Conservation (phyloP, 345 rosid genomes). For the Moricandia arvensis region DNA sequence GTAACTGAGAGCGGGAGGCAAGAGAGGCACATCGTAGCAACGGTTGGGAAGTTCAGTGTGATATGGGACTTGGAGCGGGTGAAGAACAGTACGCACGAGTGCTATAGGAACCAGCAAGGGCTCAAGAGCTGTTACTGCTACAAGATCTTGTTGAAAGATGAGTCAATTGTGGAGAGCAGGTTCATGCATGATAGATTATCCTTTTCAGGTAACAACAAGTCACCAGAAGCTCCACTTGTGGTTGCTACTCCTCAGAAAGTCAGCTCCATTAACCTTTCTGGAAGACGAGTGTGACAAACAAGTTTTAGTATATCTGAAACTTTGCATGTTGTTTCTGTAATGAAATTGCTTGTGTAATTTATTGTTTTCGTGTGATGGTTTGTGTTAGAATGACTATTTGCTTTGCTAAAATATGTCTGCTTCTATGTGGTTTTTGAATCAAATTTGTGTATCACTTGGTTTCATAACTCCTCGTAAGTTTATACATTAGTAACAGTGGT, state of each 20-base stretch:
- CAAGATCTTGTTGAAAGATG: constrained; percentile 87
- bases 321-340: constrained; percentile 21
- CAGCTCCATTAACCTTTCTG: constrained; percentile 86
- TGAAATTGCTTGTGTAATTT: constrained; percentile 4
- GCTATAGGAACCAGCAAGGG: constrained; percentile 85
- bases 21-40: constrained; percentile 83
- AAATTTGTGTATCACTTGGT: not conserved
- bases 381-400: constrained; percentile 13
- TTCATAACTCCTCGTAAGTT: not conserved
- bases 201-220: constrained; percentile 41
- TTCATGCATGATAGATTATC: constrained; percentile 92
- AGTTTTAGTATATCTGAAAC: not conserved
- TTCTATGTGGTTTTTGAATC: not conserved
- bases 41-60: constrained; percentile 91
- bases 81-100: constrained; percentile 79
- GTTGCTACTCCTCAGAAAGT: constrained; percentile 91
- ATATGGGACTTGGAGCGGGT: constrained; percentile 97
- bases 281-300: constrained; percentile 41
- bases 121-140: constrained; percentile 95
- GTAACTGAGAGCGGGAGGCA: constrained; percentile 89
- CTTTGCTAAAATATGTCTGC: not conserved
- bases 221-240: constrained; percentile 93
- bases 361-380: constrained; percentile 5
- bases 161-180: constrained; percentile 84
- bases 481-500: too few species aligned